Base-by-base conservation (phyloP, 208 protist genomes). In the Wallacemonas sp. region DNA sequence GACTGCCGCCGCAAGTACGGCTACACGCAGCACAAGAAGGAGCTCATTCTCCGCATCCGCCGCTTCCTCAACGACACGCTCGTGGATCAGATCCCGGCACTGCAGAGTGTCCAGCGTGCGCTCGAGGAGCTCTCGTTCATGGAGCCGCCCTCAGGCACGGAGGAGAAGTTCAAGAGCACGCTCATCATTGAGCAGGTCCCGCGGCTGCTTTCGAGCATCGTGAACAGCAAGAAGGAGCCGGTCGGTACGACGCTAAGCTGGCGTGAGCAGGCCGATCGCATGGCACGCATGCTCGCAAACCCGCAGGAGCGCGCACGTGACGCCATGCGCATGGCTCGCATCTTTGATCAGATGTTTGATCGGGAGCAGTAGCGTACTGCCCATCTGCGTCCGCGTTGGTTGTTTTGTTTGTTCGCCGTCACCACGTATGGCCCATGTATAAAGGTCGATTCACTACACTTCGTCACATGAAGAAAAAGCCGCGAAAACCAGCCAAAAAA, bases 71-170 rank as follows among this genome's bases (percentile, higher is more conserved):
- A 93, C 63, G 88, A 97, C 41, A 87, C 85, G 2, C 67, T 97
- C n/a, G 61, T 96, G 23, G 93, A 97, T 55, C 93, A 97, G 72
- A 93, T 97, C 12, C 93, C 93, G 0, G 80, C 88, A 0, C 77
- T 97, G 3, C 70, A 78, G n/a, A 85, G 78, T 38, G 74, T 97
- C 44, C 90, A 94, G 69, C 85, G 93, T 32, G 88, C 88, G 16
- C 72, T 97, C 12, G 88, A 97, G 75, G 88, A 97, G 72, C 82
- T 97, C 16, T 89, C 87, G 12, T 92, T 97, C 36, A 61, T 96
- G 61, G 82, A 95, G 60, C 90, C 93, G 17, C 93, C 93, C 1
- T 83, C 81, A 21, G 88, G 86, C 6, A 94, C 88, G 0, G 93
- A 95, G 54, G 90, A 93, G 63, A 95, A 95, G 81, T 95, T 97